Conservation (phyloP, 2,329 filamentous ascomycete species). For the Colletotrichum paranaense region DNA sequence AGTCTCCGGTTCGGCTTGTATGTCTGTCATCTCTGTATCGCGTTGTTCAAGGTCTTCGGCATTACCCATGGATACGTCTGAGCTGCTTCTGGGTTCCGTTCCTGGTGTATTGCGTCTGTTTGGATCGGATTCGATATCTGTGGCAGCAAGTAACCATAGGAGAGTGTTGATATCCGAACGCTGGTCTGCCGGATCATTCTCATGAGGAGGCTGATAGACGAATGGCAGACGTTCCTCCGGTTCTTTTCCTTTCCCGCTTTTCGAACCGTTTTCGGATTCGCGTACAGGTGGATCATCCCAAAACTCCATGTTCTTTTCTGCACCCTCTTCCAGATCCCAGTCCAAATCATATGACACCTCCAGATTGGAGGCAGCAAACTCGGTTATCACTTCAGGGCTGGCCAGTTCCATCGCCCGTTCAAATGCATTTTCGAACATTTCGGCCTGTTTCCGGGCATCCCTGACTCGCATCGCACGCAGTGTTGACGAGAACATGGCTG, state of each 20-base stretch:
- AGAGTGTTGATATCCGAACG: neutral
- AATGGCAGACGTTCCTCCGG: neutral
- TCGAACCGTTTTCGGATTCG: neutral
- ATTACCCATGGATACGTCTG: neutral
- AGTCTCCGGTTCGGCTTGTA: neutral
- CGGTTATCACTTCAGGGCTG: slow-evolving; percentile 45
- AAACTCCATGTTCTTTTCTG: no score
- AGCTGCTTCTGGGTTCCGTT: neutral
- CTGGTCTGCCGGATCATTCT: neutral
- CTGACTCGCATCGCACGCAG: neutral
- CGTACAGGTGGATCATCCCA: neutral
- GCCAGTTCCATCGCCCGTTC: neutral
- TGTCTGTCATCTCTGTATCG: neutral
- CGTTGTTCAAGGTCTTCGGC: neutral
- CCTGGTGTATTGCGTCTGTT: neutral
- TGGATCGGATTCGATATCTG: neutral
- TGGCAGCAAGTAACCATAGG: neutral
- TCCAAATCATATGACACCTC: neutral
- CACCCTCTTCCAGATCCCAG: neutral
- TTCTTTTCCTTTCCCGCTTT: neutral
- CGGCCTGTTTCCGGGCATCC: neutral
- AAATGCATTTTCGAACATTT: neutral
- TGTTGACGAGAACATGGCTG: neutral
- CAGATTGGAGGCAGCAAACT: neutral
- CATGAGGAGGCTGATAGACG: neutral